phyloP scores from a whole-genome alignment of 768 basidiomycete genomes.

The Lepiota brunneoincarnata region DNA sequence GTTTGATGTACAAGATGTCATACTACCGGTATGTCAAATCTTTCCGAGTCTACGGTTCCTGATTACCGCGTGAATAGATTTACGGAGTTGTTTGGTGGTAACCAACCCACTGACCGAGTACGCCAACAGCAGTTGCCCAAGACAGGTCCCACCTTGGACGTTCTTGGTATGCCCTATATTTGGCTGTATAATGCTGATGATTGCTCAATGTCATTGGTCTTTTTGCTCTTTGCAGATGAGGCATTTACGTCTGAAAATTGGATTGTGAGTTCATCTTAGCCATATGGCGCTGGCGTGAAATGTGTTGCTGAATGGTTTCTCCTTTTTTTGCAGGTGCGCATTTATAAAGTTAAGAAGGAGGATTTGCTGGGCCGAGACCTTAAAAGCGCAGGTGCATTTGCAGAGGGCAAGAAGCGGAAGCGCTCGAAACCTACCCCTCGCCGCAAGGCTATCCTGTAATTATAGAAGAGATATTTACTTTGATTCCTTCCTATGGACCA shows the following conservation, averaged over 20 bases:
- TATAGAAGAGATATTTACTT: slow-evolving; percentile 9
- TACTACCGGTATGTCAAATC: slow-evolving; percentile 71
- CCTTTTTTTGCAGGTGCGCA: slow-evolving; percentile 59
- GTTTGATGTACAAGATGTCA: slow-evolving; percentile 99
- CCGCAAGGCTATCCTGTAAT: slow-evolving; percentile 43
- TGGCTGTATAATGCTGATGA: slow-evolving; percentile 1
- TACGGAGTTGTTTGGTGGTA: slow-evolving; percentile 77
- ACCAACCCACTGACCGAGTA: slow-evolving; percentile 78
- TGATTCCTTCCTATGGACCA: neutral
- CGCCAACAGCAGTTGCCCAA: slow-evolving; percentile 82
- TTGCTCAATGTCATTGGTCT: neutral
- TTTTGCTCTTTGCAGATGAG: slow-evolving; percentile 60
- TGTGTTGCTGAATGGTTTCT: slow-evolving; percentile 7
- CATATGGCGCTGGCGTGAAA: neutral
- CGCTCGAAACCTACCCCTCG: slow-evolving; percentile 65
- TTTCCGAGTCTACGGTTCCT: neutral
- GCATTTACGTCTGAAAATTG: slow-evolving; percentile 99
- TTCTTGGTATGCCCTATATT: slow-evolving; percentile 60
- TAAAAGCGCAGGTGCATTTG: slow-evolving; percentile 84
- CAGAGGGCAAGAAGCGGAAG: slow-evolving; percentile 86
- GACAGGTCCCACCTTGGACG: slow-evolving; percentile 79
- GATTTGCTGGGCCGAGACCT: slow-evolving; percentile 88
- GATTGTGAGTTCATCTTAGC: slow-evolving; percentile 66
- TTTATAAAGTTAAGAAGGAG: slow-evolving; percentile 94
- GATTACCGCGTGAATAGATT: slow-evolving; percentile 48